Percentiles rank a stretch among this genome's conserved stretches.
These are phyloP conservation scores for Aegle marmelos DNA, from an alignment of 345 rosid species.

Conservation along the genomic window DNA sequence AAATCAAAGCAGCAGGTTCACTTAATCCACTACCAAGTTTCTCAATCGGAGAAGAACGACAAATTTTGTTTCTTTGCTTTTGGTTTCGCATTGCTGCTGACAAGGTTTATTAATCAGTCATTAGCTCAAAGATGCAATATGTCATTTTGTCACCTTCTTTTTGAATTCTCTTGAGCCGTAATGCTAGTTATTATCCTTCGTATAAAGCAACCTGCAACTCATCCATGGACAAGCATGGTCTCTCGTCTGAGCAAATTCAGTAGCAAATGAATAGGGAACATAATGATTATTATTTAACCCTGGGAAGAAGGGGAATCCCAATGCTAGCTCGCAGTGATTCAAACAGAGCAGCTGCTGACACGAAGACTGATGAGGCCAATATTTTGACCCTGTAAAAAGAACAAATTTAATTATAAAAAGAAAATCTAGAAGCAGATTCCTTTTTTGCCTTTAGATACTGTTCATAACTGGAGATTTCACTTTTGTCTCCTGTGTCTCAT, in stretches of 20 bases:
- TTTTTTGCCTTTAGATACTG: neutral
- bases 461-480: conserved; percentile 3
- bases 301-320: conserved; percentile 8
- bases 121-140: neutral
- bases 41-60: neutral
- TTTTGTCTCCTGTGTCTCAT: conserved; percentile 1
- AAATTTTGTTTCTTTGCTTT: too few relatives aligned
- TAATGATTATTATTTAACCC: neutral
- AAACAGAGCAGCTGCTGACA: neutral
- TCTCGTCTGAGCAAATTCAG: neutral
- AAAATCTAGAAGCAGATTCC: neutral
- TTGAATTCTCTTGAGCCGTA: neutral
- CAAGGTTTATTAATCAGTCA: neutral
- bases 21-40: neutral
- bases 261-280: neutral
- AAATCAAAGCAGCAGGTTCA: neutral
- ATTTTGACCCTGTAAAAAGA: conserved; percentile 7
- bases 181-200: too few relatives aligned
- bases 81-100: too few relatives aligned
- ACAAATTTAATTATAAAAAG: neutral
- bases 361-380: neutral
- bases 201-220: neutral
- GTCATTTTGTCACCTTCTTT: neutral
- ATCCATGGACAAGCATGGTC: neutral
- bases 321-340: neutral